These are phyloP conservation scores for Vitis riparia DNA, from an alignment of 164 flowering plant genomes.

Conservation along the genomic window DNA sequence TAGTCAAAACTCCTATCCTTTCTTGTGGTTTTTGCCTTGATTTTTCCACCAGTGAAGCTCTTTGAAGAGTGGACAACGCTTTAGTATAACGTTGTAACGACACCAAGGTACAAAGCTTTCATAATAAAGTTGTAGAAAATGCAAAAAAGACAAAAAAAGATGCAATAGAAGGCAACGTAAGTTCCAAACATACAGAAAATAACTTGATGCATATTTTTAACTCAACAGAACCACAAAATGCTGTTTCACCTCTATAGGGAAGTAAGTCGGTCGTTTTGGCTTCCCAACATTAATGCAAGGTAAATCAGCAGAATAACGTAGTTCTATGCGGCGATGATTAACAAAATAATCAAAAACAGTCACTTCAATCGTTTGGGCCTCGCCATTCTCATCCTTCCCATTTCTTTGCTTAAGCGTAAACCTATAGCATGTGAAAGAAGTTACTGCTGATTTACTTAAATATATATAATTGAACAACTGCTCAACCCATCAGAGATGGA, in stretches of 20 bases:
- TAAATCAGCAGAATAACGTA: conserved; percentile 48
- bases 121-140: conserved; percentile 5
- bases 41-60: conserved; percentile 86
- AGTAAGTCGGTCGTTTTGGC: conserved; percentile 62
- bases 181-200: not conserved
- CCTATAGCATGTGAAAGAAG: conserved; percentile 25
- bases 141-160: not conserved
- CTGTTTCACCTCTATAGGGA: conserved; percentile 43
- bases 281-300: conserved; percentile 74
- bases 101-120: conserved; percentile 74
- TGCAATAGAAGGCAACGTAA: not conserved
- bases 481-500: not conserved
- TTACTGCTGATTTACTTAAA: not conserved
- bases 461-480: not conserved
- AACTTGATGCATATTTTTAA: not conserved
- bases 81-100: conserved; percentile 91
- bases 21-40: conserved; percentile 94
- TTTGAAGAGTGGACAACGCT: conserved; percentile 61
- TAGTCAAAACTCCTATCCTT: conserved; percentile 57
- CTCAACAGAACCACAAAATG: not conserved
- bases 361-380: conserved; percentile 27
- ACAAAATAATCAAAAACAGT: conserved; percentile 61
- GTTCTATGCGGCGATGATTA: conserved; percentile 33
- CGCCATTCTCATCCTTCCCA: conserved; percentile 30
- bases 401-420: conserved; percentile 50